phyloP scores from a whole-genome alignment of 2,329 filamentous ascomycete species.

The Colletotrichum sp. region DNA sequence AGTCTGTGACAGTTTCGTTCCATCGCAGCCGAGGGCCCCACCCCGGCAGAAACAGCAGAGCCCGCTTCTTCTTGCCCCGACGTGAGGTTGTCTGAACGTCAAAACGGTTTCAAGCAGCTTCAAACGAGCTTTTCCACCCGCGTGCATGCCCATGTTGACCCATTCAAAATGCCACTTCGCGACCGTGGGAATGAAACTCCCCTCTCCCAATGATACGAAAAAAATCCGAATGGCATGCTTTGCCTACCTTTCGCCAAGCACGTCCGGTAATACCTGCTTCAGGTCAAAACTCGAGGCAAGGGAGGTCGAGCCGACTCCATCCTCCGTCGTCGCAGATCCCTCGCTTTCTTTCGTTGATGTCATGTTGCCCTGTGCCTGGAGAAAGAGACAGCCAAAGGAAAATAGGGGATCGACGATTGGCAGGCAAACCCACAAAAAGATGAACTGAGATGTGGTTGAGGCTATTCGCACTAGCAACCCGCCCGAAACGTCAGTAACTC shows the following conservation, averaged over 20 bases:
- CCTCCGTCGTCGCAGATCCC: not conserved
- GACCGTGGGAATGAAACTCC: not conserved
- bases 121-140: not conserved
- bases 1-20: conserved; percentile 8
- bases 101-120: conserved; percentile 15
- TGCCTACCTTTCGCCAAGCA: not conserved
- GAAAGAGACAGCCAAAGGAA: not conserved
- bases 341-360: conserved; percentile 3
- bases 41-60: conserved; percentile 6
- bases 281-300: not conserved
- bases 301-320: conserved; percentile 3
- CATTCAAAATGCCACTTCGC: not conserved
- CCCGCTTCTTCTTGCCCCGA: conserved; percentile 12
- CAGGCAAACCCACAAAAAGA: not conserved
- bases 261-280: conserved; percentile 13
- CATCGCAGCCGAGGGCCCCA: conserved; percentile 8
- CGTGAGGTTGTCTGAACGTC: conserved; percentile 13
- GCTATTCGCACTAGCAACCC: conserved; percentile 2
- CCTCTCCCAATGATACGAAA: not conserved
- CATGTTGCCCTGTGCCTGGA: not conserved
- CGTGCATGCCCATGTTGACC: not conserved
- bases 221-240: not conserved
- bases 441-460: conserved; percentile 1
- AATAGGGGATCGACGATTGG: not conserved
- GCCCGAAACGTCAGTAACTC: not conserved